phyloP scores from a whole-genome alignment of 2,329 filamentous ascomycete genomes.

The Bimuria novae-zelandiae region DNA sequence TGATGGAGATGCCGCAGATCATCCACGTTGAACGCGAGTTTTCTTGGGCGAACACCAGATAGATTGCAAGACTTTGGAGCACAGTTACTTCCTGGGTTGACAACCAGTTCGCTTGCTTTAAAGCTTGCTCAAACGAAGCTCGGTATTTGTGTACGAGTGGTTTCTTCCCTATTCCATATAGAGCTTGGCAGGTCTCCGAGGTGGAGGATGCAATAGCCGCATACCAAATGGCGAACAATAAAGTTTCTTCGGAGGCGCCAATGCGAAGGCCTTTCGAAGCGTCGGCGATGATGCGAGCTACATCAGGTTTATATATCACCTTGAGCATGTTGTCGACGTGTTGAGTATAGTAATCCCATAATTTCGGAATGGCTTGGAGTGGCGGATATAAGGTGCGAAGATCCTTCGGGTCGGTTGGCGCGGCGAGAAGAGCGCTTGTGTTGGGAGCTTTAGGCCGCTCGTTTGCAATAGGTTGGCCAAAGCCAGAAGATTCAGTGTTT shows the following conservation, averaged over 20 bases:
- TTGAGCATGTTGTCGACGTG: constrained; percentile 17
- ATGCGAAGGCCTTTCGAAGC: constrained; percentile 2
- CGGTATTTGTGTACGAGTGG: constrained; percentile 14
- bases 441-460: neutral
- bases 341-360: constrained; percentile 2
- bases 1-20: constrained; percentile 14
- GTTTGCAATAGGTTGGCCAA: neutral
- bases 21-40: constrained; percentile 17
- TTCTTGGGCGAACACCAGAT: constrained; percentile 11
- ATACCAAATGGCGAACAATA: constrained; percentile 19
- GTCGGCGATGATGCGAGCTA: constrained; percentile 3
- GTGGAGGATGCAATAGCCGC: constrained; percentile 10
- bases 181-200: constrained; percentile 5
- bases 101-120: constrained; percentile 15
- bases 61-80: constrained; percentile 12
- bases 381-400: neutral
- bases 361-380: neutral
- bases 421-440: neutral
- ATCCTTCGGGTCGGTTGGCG: neutral
- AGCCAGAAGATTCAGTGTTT: neutral
- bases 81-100: constrained; percentile 14
- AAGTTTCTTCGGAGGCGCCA: neutral
- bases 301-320: constrained; percentile 18
- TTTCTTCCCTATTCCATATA: constrained; percentile 9
- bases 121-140: constrained; percentile 10